Base-by-base conservation (phyloP, 768 basidiomycete species). In the Infundibulicybe gibba region DNA sequence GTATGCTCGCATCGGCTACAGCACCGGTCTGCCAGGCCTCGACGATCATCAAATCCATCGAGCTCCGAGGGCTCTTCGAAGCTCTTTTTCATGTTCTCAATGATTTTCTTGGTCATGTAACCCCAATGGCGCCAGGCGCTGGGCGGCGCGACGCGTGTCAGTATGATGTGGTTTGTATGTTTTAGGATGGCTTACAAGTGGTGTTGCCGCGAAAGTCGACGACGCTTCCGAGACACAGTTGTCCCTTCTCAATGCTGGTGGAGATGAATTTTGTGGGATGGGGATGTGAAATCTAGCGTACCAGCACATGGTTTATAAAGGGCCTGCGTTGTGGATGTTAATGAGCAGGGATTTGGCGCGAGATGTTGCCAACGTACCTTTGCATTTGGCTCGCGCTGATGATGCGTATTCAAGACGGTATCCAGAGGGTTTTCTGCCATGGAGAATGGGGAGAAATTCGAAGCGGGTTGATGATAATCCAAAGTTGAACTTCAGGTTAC, bases 61-160 rank as follows among this genome's bases (percentile, higher is more conserved):
- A 95, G 68, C 1, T 94, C 90, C 9, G 77, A 72, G 0, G 81
- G 70, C 3, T 71, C 71, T 1, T 72, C 69, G 51, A 87, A 76
- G 2, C 69, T 63, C 11, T 71, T 71, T 67, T 92, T 87, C 64
- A 89, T 72, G 60, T 92, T 94, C 15, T 58, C 60, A 25, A 95
- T 55, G 41, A 93, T 80, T 57, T 76, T 81, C 15, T 72, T 38
- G 0, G 91, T 92, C 6, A 78, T 75, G 60, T 93, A 94, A 15
- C 92, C 92, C 91, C 91, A 95, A 59, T 95, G 93, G 52, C 90
- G 81, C 90, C 90, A 95, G 31, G 74, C 63, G 59, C 88, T 90
- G 46, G n/a, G n/a, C n/a, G n/a, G 20, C 8, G 32, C 45, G 39
- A 15, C 39, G 31, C 14, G 17, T 38, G 25, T 37, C 40, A 49